Evolutionary conservation across 192 early-diverging fungal species (phyloP).

Genomic region (Coemansia erecta): DNA sequence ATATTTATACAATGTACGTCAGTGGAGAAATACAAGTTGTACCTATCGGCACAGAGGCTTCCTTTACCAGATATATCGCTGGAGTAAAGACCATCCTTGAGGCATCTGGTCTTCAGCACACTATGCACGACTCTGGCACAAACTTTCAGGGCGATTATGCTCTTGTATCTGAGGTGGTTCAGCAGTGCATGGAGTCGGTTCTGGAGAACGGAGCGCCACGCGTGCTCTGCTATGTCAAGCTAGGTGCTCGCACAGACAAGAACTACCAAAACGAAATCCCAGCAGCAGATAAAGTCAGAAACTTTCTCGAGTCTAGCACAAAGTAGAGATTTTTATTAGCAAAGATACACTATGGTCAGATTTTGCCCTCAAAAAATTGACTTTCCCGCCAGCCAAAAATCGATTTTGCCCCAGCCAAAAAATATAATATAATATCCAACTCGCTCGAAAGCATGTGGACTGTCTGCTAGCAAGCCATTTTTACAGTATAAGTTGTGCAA

Average conservation of each 20-base stretch:
- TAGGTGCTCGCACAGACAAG: slow-evolving; percentile 47
- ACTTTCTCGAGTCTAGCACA: slow-evolving; percentile 6
- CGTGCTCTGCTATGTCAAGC: slow-evolving; percentile 46
- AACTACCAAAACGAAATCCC: slow-evolving; percentile 25
- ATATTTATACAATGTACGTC: slow-evolving; percentile 29
- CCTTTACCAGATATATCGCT: slow-evolving; percentile 45
- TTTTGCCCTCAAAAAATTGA: too few species aligned
- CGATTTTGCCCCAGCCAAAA: too few species aligned
- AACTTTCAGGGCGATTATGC: slow-evolving; percentile 50
- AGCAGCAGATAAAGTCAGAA: slow-evolving; percentile 36
- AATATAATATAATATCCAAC: too few species aligned
- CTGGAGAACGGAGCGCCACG: slow-evolving; percentile 44
- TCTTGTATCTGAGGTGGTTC: slow-evolving; percentile 25
- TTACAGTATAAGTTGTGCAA: too few species aligned
- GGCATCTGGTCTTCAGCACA: slow-evolving; percentile 40
- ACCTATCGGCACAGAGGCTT: slow-evolving; percentile 32
- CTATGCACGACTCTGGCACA: slow-evolving; percentile 51
- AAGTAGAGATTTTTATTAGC: neutral
- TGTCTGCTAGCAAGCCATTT: too few species aligned
- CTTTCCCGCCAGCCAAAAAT: too few species aligned
- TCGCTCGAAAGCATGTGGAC: too few species aligned
- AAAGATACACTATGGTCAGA: too few species aligned
- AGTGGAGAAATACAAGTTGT: slow-evolving; percentile 50
- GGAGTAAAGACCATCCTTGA: slow-evolving; percentile 38
- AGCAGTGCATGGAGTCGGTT: slow-evolving; percentile 47